A percentile compares a stretch with the other conserved stretches of the same genome.
Evolutionary conservation across 2,329 filamentous ascomycete species (phyloP).

Genomic region (Juglanconis oblonga): DNA sequence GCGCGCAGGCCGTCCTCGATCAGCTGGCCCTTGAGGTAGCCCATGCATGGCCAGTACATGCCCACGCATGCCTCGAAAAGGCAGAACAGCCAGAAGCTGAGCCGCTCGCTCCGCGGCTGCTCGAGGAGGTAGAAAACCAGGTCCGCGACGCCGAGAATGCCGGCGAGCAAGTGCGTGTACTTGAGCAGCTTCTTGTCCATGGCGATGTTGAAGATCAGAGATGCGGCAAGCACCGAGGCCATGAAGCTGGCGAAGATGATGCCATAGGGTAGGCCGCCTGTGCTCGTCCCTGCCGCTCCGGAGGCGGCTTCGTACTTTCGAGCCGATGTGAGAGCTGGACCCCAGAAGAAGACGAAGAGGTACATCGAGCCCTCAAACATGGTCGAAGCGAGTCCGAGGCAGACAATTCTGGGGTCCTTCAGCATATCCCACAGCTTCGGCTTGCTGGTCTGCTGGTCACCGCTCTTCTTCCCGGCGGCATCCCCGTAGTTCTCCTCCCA

Average conservation of each 20-base stretch:
- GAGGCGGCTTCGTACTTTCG: slow-evolving; percentile 18
- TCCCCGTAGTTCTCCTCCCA: slow-evolving; percentile 53
- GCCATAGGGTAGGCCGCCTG: slow-evolving; percentile 37
- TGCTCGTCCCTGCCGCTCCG: not conserved
- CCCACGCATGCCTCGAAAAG: slow-evolving; percentile 55
- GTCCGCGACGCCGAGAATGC: slow-evolving; percentile 36
- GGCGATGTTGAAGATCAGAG: slow-evolving; percentile 46
- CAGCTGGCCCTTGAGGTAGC: slow-evolving; percentile 48
- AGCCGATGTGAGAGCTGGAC: slow-evolving; percentile 44
- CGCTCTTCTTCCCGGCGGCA: slow-evolving; percentile 19
- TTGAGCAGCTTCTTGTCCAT: slow-evolving; percentile 27
- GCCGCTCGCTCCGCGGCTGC: slow-evolving; percentile 32
- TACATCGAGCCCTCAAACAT: slow-evolving; percentile 60
- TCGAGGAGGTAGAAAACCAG: slow-evolving; percentile 36
- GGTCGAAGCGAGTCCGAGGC: slow-evolving; percentile 49
- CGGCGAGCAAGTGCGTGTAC: slow-evolving; percentile 32
- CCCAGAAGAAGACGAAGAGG: slow-evolving; percentile 58
- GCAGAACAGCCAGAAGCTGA: slow-evolving; percentile 54
- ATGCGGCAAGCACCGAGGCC: slow-evolving; percentile 58
- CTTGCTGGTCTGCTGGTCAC: slow-evolving; percentile 12
- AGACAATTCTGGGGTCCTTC: slow-evolving; percentile 44
- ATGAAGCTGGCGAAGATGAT: slow-evolving; percentile 50
- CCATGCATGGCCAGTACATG: slow-evolving; percentile 54
- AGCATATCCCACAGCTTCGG: slow-evolving; percentile 22
- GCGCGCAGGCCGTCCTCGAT: slow-evolving; percentile 51